phyloP scores from a whole-genome alignment of 140 eudicot species.

The Bidens hawaiensis region DNA sequence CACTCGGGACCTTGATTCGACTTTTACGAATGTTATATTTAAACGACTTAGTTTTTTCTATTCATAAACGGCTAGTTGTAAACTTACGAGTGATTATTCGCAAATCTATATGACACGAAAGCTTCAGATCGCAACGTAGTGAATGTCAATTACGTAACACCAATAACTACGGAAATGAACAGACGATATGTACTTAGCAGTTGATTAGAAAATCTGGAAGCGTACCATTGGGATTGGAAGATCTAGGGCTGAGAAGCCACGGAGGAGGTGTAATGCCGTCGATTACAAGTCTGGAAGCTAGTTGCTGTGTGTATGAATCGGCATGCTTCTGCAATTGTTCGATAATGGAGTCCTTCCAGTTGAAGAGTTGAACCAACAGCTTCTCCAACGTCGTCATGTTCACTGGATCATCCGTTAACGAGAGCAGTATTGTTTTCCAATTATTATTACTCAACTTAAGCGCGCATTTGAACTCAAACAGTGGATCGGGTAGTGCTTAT shows the following conservation, averaged over 20 bases:
- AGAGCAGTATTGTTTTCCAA: background rate
- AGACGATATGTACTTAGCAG: background rate
- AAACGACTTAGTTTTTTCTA: too few relatives aligned
- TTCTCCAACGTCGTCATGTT: background rate
- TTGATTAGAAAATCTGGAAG: too few relatives aligned
- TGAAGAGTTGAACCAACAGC: background rate
- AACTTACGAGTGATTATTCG: too few relatives aligned
- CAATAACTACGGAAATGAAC: background rate
- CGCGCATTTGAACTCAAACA: background rate
- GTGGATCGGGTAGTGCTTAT: too few relatives aligned
- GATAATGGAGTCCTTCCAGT: background rate
- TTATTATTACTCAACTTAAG: background rate
- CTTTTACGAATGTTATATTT: too few relatives aligned
- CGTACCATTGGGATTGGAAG: background rate
- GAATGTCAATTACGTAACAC: background rate
- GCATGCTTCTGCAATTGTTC: background rate
- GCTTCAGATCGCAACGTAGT: slow-evolving; percentile 4
- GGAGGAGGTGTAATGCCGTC: background rate
- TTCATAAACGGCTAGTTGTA: too few relatives aligned
- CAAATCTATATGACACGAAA: slow-evolving; percentile 9
- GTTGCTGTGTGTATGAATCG: background rate
- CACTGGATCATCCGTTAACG: background rate
- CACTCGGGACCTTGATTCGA: too few relatives aligned
- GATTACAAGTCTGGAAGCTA: background rate
- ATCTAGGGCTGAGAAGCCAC: background rate